Evolutionary conservation across 2,329 filamentous ascomycete genomes (phyloP).

Genomic region (Xylariaceae sp.): DNA sequence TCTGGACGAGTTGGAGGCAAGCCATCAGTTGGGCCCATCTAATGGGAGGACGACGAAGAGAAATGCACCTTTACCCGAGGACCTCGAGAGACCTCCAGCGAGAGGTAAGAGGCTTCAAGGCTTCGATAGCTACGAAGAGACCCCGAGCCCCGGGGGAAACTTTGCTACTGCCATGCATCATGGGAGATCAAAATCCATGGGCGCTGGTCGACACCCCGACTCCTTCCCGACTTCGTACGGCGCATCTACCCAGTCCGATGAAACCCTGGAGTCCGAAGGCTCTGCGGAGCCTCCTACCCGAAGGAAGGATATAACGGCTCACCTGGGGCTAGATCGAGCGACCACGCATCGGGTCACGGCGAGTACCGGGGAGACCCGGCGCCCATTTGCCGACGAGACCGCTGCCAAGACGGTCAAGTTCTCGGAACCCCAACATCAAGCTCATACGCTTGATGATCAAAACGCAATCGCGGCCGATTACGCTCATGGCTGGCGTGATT

Average conservation of each 20-base stretch:
- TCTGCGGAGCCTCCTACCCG: slow-evolving; percentile 6
- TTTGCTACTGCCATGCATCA: slow-evolving; percentile 16
- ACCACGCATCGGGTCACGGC: too few relatives aligned
- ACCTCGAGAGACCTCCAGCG: slow-evolving; percentile 15
- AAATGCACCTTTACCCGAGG: slow-evolving; percentile 9
- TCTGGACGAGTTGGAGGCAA: slow-evolving; percentile 2
- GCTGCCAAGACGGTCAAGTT: slow-evolving; percentile 24
- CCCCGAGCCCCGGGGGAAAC: slow-evolving; percentile 15
- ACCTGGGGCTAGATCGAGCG: slow-evolving; percentile 9
- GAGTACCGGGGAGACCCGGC: slow-evolving; percentile 5
- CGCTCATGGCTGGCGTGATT: slow-evolving; percentile 17
- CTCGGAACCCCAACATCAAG: slow-evolving; percentile 18
- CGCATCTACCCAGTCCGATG: too few relatives aligned
- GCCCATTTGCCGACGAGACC: slow-evolving; percentile 6
- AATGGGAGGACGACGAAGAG: slow-evolving; percentile 8
- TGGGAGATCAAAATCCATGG: slow-evolving; percentile 15
- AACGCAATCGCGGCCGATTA: too few relatives aligned
- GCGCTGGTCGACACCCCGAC: slow-evolving; percentile 10
- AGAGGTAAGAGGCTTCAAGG: slow-evolving; percentile 16
- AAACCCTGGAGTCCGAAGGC: slow-evolving; percentile 8
- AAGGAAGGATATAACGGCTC: slow-evolving; percentile 3
- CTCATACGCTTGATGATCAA: too few relatives aligned
- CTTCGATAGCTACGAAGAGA: slow-evolving; percentile 14
- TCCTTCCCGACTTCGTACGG: too few relatives aligned
- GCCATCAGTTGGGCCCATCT: slow-evolving; percentile 2